Evolutionary conservation across 495 filamentous ascomycete genomes (phyloP).

Genomic region (Penicillium chermesinum): DNA sequence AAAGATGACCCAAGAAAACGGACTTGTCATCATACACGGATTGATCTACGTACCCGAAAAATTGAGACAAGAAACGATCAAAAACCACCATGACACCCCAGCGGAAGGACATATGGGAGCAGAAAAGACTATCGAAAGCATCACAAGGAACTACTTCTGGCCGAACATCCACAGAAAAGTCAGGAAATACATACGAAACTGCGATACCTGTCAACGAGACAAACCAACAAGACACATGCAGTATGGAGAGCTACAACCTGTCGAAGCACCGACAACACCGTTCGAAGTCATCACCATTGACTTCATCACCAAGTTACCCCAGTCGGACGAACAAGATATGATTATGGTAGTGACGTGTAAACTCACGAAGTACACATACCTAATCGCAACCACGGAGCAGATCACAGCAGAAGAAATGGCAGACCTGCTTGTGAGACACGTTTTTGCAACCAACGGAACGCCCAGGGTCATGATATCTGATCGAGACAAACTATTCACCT

Average conservation of each 20-base stretch:
- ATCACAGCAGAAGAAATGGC: not conserved
- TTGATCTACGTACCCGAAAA: constrained; percentile 3
- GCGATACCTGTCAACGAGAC: constrained; percentile 1
- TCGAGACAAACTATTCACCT: constrained; percentile 3
- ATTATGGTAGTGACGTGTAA: constrained; percentile 2
- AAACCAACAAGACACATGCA: constrained; percentile 2
- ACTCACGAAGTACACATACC: not conserved
- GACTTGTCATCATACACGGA: constrained; percentile 9
- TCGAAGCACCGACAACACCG: not conserved
- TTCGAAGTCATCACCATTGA: constrained; percentile 19
- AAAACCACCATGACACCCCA: constrained; percentile 1
- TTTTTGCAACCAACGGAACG: not conserved
- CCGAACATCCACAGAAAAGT: constrained; percentile 1
- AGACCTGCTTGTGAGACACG: not conserved
- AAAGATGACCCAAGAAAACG: not conserved
- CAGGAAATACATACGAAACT: constrained; percentile 9
- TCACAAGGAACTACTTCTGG: constrained; percentile 6
- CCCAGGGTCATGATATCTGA: not conserved
- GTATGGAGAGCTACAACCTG: constrained; percentile 10
- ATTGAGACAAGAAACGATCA: constrained; percentile 5
- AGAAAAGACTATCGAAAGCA: constrained; percentile 8
- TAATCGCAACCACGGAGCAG: not conserved
- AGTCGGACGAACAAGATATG: constrained; percentile 2
- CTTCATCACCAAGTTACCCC: constrained; percentile 14
- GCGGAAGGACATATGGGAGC: not conserved